These are phyloP conservation scores for Colletotrichum lindemuthianum DNA, from an alignment of 2,329 filamentous ascomycete species.

Conservation along the genomic window DNA sequence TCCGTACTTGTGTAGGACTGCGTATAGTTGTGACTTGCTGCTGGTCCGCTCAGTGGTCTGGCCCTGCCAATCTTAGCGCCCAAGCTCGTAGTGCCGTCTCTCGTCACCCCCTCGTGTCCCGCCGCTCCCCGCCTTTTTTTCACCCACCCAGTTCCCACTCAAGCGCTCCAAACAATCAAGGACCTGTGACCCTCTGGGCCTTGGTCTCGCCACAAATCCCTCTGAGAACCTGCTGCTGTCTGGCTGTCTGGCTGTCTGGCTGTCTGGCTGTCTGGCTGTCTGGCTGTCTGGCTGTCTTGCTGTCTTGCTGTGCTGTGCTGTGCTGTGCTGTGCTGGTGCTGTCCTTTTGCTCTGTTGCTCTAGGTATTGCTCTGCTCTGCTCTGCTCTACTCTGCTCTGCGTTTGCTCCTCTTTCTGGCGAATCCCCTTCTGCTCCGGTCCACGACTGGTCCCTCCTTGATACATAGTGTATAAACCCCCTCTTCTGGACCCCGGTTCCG, in stretches of 20 bases:
- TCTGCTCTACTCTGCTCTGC: neutral
- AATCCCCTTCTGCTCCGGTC: neutral
- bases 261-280: neutral
- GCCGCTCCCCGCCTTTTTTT: slow-evolving; percentile 31
- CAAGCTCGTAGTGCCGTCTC: slow-evolving; percentile 18
- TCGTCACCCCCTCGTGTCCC: slow-evolving; percentile 12
- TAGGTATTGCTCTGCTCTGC: slow-evolving; percentile 1
- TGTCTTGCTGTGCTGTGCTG: too few relatives aligned
- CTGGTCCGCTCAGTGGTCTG: too few relatives aligned
- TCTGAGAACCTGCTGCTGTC: neutral
- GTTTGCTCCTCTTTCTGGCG: too few relatives aligned
- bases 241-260: neutral
- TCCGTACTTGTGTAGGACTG: too few relatives aligned
- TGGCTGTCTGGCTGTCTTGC: neutral
- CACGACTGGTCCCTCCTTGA: neutral
- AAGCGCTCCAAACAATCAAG: slow-evolving; percentile 19
- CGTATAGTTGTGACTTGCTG: too few relatives aligned
- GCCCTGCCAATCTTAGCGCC: slow-evolving; percentile 21
- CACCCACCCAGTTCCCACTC: slow-evolving; percentile 28
- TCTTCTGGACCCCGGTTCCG: slow-evolving; percentile 19
- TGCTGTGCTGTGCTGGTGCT: slow-evolving; percentile 5
- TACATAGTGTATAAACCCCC: slow-evolving; percentile 8
- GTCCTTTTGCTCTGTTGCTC: neutral
- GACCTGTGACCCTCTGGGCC: slow-evolving; percentile 13
- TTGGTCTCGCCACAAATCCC: slow-evolving; percentile 19